Base-by-base conservation (phyloP, 768 basidiomycete genomes). In the Lentinula lateritia region DNA sequence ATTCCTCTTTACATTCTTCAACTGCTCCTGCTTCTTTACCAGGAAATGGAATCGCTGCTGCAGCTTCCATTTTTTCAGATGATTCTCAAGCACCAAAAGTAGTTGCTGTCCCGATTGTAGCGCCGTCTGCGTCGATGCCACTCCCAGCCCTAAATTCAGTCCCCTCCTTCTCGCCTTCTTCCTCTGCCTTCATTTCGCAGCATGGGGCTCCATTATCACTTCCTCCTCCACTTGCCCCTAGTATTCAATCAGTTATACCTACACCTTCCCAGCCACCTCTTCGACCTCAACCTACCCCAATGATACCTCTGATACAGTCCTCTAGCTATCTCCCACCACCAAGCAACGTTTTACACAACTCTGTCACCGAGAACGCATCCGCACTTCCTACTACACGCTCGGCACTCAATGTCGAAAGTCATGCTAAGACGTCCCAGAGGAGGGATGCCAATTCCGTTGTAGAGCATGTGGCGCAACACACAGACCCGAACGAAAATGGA, bases 181-280 rank as follows among this genome's bases (percentile, higher is more conserved):
- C 18, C 10, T 45, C 43, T 35, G 6, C 43, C 15, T 10, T 35
- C 3, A 23, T 46, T 7, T 48, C 58, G 23, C 35, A 36, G n/a
- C 9, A 32, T 4, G 32, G 16, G n/a, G n/a, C 28, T 18, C 36
- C 34, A 3, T 35, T 42, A 7, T 5, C 20, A 32, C 41, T 23
- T 50, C 34, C 36, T 15, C 41, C 59, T 15, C 41, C 39, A n/a
- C 20, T 50, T 60, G 43, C n/a, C 16, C 46, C 32, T 34, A 18
- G 6, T 6, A 35, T 9, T 48, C 23, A 20, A 8, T 13, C 32
- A 32, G 48, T 9, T 12, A 50, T 16, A 50, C 2, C 48, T 50
- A 32, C 28, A 38, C 15, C 41, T 34, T 32, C 46, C 68, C 67
- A 23, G 39, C 65, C 16, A 6, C 65, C 35, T 59, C 70, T 13